These are phyloP conservation scores for Lachnellula arida DNA, from an alignment of 2,329 filamentous ascomycete species.

Conservation along the genomic window DNA sequence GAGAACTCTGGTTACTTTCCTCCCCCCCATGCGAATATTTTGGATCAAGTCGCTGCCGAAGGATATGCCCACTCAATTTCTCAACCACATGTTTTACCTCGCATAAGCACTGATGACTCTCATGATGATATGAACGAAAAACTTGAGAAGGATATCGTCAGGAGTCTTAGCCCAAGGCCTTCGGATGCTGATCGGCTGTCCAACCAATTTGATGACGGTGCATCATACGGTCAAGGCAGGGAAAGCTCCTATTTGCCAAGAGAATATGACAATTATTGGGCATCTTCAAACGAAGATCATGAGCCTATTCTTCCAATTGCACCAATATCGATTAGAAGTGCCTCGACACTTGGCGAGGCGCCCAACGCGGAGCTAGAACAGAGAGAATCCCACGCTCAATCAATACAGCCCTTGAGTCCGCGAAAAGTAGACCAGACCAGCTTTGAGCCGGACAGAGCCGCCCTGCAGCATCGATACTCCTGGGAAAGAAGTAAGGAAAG, in stretches of 20 bases:
- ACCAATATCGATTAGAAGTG: slow-evolving; percentile 1
- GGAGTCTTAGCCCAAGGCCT: slow-evolving; percentile 54
- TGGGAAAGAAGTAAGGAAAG: slow-evolving; percentile 27
- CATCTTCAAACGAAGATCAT: slow-evolving; percentile 40
- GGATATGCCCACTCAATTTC: slow-evolving; percentile 7
- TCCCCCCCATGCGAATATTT: slow-evolving; percentile 2
- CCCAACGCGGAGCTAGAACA: slow-evolving; percentile 16
- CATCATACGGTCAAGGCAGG: slow-evolving; percentile 27
- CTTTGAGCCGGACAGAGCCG: slow-evolving; percentile 10
- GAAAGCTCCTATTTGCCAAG: slow-evolving; percentile 61
- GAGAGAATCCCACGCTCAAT: slow-evolving; percentile 23
- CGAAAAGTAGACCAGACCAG: slow-evolving; percentile 12
- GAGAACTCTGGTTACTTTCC: slow-evolving; percentile 16
- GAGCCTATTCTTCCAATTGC: slow-evolving; percentile 5
- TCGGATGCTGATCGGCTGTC: slow-evolving; percentile 17
- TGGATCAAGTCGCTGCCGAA: slow-evolving; percentile 1
- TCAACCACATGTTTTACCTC: slow-evolving; percentile 15
- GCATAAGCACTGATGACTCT: slow-evolving; percentile 14
- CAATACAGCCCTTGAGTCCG: slow-evolving; percentile 24
- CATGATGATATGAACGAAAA: slow-evolving; percentile 61
- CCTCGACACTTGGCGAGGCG: not conserved
- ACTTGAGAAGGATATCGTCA: slow-evolving; percentile 69
- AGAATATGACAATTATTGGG: slow-evolving; percentile 66
- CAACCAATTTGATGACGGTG: slow-evolving; percentile 16
- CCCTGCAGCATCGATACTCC: slow-evolving; percentile 24